Conservation (phyloP, 805 yeast species). For the Pichia cabralensis region DNA sequence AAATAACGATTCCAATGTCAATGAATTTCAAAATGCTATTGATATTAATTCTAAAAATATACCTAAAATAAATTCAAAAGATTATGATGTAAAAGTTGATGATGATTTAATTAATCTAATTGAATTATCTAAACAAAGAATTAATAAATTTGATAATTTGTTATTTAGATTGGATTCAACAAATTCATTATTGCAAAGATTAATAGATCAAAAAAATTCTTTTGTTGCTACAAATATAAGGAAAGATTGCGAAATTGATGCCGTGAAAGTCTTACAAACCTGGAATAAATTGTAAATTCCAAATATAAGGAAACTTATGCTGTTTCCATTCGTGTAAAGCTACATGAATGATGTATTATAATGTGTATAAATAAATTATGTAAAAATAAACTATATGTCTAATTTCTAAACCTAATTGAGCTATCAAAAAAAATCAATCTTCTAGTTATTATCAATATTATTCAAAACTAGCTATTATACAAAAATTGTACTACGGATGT, state of each 20-base stretch:
- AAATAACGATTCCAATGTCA: neutral
- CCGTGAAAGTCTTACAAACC: slow-evolving; percentile 27
- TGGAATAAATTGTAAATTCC: too few relatives aligned
- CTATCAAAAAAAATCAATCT: too few relatives aligned
- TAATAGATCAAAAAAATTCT: slow-evolving; percentile 16
- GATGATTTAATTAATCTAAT: slow-evolving; percentile 8
- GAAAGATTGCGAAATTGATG: slow-evolving; percentile 18
- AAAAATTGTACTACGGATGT: too few relatives aligned
- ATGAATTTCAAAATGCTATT: neutral
- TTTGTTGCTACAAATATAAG: slow-evolving; percentile 9
- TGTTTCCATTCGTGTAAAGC: too few relatives aligned
- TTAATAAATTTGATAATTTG: slow-evolving; percentile 27
- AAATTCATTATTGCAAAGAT: slow-evolving; percentile 13
- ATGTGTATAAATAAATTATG: too few relatives aligned
- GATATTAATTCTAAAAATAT: neutral
- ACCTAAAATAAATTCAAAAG: slow-evolving; percentile 3
- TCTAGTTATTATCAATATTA: too few relatives aligned
- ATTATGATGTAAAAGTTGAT: neutral
- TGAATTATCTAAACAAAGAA: slow-evolving; percentile 1
- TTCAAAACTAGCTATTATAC: too few relatives aligned
- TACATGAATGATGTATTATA: too few relatives aligned
- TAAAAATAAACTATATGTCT: too few relatives aligned
- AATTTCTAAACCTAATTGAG: too few relatives aligned
- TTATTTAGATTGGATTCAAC: slow-evolving; percentile 20
- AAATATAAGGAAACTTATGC: too few relatives aligned